These are phyloP conservation scores for Lophiostoma macrostomum DNA, from an alignment of 495 filamentous ascomycete species.

Conservation along the genomic window DNA sequence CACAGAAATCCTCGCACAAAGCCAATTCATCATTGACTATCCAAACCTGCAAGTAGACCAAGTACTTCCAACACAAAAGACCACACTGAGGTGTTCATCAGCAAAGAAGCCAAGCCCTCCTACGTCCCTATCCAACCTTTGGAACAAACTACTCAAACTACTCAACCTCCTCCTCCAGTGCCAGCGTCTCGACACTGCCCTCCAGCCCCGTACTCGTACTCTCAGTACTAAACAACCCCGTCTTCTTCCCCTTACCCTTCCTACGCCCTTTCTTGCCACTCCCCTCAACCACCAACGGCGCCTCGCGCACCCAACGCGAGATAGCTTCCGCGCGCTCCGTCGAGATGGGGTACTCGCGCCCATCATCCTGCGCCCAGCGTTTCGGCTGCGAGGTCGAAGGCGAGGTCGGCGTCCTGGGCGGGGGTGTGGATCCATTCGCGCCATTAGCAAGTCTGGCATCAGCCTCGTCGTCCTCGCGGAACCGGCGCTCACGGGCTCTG, in stretches of 20 bases:
- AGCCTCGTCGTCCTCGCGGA: slow-evolving; percentile 50
- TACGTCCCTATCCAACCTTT: background rate
- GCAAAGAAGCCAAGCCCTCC: background rate
- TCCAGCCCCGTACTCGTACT: slow-evolving; percentile 21
- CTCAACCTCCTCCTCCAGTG: slow-evolving; percentile 26
- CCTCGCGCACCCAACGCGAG: slow-evolving; percentile 66
- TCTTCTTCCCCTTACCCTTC: slow-evolving; percentile 24
- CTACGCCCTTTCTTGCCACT: slow-evolving; percentile 34
- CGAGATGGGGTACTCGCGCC: slow-evolving; percentile 63
- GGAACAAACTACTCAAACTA: background rate
- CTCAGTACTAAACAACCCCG: slow-evolving; percentile 14
- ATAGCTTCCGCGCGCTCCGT: slow-evolving; percentile 67
- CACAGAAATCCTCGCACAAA: too few species aligned
- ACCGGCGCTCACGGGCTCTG: slow-evolving; percentile 54
- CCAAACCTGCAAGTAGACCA: too few species aligned
- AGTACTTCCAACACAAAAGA: too few species aligned
- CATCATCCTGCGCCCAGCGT: slow-evolving; percentile 62
- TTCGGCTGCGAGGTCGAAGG: slow-evolving; percentile 43
- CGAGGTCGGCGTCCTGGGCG: slow-evolving; percentile 8
- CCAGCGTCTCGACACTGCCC: slow-evolving; percentile 27
- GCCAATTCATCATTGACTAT: too few species aligned
- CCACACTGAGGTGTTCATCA: too few species aligned
- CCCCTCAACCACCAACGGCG: slow-evolving; percentile 43
- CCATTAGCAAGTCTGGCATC: too few species aligned
- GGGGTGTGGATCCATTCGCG: background rate